Evolutionary conservation across 2,329 filamentous ascomycete genomes (phyloP).

Genomic region (Dothistroma pini): DNA sequence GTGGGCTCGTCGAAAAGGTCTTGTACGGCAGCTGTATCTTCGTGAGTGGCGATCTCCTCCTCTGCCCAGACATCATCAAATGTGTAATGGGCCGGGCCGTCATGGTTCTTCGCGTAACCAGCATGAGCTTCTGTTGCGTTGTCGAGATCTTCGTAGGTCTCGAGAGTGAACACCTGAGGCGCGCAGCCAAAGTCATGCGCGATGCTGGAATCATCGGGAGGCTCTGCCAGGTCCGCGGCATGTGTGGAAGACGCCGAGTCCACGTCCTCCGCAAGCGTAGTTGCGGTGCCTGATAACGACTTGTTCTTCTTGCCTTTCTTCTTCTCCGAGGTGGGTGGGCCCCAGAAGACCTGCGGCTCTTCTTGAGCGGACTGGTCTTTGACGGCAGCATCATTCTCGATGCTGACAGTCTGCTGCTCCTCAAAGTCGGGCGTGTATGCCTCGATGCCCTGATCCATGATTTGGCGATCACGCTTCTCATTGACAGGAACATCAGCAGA

Average conservation of each 20-base stretch:
- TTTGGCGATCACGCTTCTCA: not conserved
- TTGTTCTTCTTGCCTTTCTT: slow-evolving; percentile 31
- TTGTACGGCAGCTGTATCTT: slow-evolving; percentile 7
- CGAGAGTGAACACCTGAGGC: not conserved
- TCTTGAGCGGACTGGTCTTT: not conserved
- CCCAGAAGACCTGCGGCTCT: slow-evolving; percentile 9
- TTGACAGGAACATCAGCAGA: not conserved
- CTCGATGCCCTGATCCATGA: not conserved
- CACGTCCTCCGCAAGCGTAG: not conserved
- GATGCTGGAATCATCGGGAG: not conserved
- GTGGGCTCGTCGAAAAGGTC: slow-evolving; percentile 8
- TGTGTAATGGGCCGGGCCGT: not conserved
- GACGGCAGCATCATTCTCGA: not conserved
- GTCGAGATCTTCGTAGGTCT: not conserved
- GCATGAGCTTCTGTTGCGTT: not conserved
- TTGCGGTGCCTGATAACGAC: not conserved
- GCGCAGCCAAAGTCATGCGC: not conserved
- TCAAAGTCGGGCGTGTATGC: not conserved
- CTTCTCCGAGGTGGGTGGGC: slow-evolving; percentile 20
- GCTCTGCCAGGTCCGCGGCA: not conserved
- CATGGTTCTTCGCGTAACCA: not conserved
- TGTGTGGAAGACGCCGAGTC: not conserved
- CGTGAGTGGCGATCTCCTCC: slow-evolving; percentile 8
- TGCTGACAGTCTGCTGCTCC: not conserved
- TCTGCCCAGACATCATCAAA: slow-evolving; percentile 8